Conservation (phyloP, 371 early-diverging fungal species). For the Nematocida displodere region DNA sequence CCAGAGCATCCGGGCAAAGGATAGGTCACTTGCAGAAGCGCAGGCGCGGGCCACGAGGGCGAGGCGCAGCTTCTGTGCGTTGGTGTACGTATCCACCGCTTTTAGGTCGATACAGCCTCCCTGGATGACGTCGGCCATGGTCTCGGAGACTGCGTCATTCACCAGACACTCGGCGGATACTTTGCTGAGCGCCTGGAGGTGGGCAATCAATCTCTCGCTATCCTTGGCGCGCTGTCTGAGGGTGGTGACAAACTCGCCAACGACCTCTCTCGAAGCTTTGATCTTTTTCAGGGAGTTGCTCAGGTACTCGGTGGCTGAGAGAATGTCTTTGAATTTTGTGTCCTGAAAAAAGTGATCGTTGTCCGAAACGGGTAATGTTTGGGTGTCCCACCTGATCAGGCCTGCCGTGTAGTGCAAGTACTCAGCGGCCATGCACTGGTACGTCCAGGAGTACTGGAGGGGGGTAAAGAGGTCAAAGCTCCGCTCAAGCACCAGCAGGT, state of each 20-base stretch:
- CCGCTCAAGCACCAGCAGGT: slow-evolving; percentile 79
- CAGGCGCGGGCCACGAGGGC: slow-evolving; percentile 22
- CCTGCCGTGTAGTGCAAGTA: slow-evolving; percentile 84
- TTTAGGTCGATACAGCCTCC: slow-evolving; percentile 4
- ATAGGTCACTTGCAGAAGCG: not conserved
- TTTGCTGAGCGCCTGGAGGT: slow-evolving; percentile 56
- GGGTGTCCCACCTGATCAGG: slow-evolving; percentile 71
- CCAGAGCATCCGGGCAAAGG: slow-evolving; percentile 42
- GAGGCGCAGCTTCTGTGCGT: slow-evolving; percentile 27
- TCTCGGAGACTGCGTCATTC: slow-evolving; percentile 52
- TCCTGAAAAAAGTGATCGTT: slow-evolving; percentile 62
- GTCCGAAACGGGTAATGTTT: slow-evolving; percentile 46
- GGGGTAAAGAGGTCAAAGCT: slow-evolving; percentile 91
- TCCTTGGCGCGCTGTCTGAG: slow-evolving; percentile 55
- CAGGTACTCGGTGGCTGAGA: slow-evolving; percentile 43
- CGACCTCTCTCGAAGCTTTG: slow-evolving; percentile 51
- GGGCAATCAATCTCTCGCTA: slow-evolving; percentile 48
- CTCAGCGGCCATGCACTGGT: slow-evolving; percentile 95
- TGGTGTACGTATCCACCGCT: not conserved
- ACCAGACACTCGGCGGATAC: slow-evolving; percentile 52
- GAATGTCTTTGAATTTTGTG: slow-evolving; percentile 52
- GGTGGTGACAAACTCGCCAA: slow-evolving; percentile 56
- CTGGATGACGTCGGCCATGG: slow-evolving; percentile 36
- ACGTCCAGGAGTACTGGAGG: slow-evolving; percentile 89
- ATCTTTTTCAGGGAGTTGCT: slow-evolving; percentile 52